A percentile compares a stretch with the other conserved stretches of the same genome.
Conservation (phyloP, 106 monocot species). For the Dioscorea zingiberensis region DNA sequence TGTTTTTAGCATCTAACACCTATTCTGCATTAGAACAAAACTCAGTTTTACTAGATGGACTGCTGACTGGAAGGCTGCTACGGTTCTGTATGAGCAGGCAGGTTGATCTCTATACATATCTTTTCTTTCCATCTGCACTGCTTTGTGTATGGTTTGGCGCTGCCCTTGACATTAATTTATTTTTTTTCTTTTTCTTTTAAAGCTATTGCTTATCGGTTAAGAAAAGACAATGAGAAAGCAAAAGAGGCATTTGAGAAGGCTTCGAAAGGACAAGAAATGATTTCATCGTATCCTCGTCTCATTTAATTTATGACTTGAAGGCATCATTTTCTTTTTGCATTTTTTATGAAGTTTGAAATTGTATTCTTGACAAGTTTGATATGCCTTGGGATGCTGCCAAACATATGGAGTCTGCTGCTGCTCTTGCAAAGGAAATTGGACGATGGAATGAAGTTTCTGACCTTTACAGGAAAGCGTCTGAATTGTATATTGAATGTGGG, state of each 20-base stretch:
- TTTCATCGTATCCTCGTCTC: slow-evolving; percentile 65
- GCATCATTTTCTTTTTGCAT: not conserved
- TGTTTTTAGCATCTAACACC: too few relatives aligned
- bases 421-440: slow-evolving; percentile 87
- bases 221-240: slow-evolving; percentile 77
- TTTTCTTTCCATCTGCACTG: not conserved
- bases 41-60: slow-evolving; percentile 84
- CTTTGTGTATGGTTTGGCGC: not conserved
- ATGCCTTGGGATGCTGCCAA: slow-evolving; percentile 99
- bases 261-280: slow-evolving; percentile 98
- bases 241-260: slow-evolving; percentile 98
- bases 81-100: slow-evolving; percentile 64
- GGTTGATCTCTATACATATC: slow-evolving; percentile 22
- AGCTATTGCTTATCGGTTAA: slow-evolving; percentile 78
- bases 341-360: not conserved
- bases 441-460: slow-evolving; percentile 90
- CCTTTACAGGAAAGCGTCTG: slow-evolving; percentile 74
- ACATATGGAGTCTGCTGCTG: slow-evolving; percentile 94
- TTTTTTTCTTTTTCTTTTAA: slow-evolving; percentile 26
- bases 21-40: slow-evolving; percentile 41
- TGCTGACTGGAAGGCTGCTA: slow-evolving; percentile 71
- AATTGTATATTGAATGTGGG: slow-evolving; percentile 90
- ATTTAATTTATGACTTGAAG: not conserved
- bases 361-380: slow-evolving; percentile 34
- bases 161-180: not conserved